Evolutionary conservation across 495 filamentous ascomycete genomes (phyloP).

Genomic region (Cladorrhinum samala): DNA sequence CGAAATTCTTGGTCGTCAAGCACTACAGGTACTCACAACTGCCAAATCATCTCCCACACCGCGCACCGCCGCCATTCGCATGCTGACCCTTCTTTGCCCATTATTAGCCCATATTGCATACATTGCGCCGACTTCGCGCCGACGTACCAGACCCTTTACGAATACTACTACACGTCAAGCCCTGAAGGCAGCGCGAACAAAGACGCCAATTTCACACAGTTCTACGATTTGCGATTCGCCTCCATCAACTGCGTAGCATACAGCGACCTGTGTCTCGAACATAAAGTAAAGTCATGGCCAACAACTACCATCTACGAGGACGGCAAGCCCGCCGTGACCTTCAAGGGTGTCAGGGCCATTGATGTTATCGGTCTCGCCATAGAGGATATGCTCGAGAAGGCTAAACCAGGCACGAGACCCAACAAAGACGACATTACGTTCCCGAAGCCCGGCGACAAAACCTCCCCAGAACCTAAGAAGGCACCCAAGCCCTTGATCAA

Average conservation of each 20-base stretch:
- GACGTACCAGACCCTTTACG: slow-evolving; percentile 86
- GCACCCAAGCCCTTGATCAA: slow-evolving; percentile 24
- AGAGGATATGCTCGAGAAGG: slow-evolving; percentile 70
- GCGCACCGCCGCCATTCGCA: background rate
- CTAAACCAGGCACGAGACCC: slow-evolving; percentile 72
- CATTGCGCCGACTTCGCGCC: slow-evolving; percentile 81
- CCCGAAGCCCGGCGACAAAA: slow-evolving; percentile 33
- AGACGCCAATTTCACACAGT: slow-evolving; percentile 48
- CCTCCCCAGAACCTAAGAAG: slow-evolving; percentile 12
- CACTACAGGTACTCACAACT: slow-evolving; percentile 38
- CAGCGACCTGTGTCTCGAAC: slow-evolving; percentile 62
- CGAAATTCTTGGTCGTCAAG: slow-evolving; percentile 44
- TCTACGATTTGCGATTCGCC: slow-evolving; percentile 88
- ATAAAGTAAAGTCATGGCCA: slow-evolving; percentile 62
- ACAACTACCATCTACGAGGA: slow-evolving; percentile 78
- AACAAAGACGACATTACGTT: slow-evolving; percentile 38
- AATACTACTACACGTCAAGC: slow-evolving; percentile 93
- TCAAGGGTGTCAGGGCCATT: slow-evolving; percentile 57
- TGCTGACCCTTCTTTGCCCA: slow-evolving; percentile 16
- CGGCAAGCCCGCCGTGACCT: slow-evolving; percentile 58
- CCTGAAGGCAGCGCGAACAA: slow-evolving; percentile 36
- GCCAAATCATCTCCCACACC: slow-evolving; percentile 2
- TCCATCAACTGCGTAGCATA: slow-evolving; percentile 77
- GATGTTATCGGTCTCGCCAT: slow-evolving; percentile 57
- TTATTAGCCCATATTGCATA: slow-evolving; percentile 57